Percentiles rank a stretch among this genome's conserved stretches.
These are phyloP conservation scores for Euphorbia lathyris DNA, from an alignment of 345 rosid genomes.

Conservation along the genomic window DNA sequence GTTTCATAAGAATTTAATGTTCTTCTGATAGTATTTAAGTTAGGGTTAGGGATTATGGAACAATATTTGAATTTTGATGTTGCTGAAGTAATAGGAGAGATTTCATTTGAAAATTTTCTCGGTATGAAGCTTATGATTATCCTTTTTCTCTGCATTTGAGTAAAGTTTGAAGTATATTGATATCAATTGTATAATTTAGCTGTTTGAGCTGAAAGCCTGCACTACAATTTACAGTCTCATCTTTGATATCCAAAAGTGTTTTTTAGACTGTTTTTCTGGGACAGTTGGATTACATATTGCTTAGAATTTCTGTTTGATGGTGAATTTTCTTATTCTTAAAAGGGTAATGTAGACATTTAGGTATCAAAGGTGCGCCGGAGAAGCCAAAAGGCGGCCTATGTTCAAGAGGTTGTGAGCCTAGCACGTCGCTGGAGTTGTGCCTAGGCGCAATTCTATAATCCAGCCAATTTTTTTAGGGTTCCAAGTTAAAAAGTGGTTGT, in stretches of 20 bases:
- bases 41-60: neutral
- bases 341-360: neutral
- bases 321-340: neutral
- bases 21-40: neutral
- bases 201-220: neutral
- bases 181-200: neutral
- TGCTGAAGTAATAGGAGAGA: neutral
- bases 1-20: neutral
- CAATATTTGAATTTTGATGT: neutral
- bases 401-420: too few species aligned
- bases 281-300: neutral
- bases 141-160: neutral
- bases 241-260: neutral
- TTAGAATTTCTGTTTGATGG: neutral
- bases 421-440: too few species aligned
- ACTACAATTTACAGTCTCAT: neutral
- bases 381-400: too few species aligned
- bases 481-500: too few species aligned
- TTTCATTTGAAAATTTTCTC: neutral
- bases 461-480: neutral
- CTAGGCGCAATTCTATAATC: neutral
- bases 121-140: neutral
- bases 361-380: too few species aligned
- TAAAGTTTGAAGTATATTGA: neutral
- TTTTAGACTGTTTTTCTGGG: neutral